Evolutionary conservation across 176 grass and related monocot genomes (phyloP), one percentile per base, ranked within the genome.

Genomic region (Phoenix dactylifera): DNA sequence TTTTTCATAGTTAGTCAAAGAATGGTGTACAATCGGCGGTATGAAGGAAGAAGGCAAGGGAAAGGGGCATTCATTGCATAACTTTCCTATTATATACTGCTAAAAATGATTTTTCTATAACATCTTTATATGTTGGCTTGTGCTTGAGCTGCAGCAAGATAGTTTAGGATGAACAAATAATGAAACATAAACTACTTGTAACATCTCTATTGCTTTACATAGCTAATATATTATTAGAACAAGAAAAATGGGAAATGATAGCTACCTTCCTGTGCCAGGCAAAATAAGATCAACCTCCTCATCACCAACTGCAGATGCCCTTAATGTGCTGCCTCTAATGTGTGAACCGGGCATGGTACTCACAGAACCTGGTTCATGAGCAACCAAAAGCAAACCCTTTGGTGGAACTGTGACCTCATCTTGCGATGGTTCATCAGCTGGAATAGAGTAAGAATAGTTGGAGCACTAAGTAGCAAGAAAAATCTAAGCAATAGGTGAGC

Each of bases 281-380:
- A 97, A 82, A 80, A 97, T 72, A 76, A 97, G 73, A 76, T 97
- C 93, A 10, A 97, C 87, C 81, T 97, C 93, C 76, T 92, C 84
- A 22, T 83, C 83, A 76, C 93, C 93, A 53, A 78, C 83, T 91
- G 87, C 83, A 50, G 93, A 85, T 67, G 84, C 87, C 66, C 93
- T 90, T 71, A 97, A 85, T 72, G 87, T 92, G 76, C 93, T 97
- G 56, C 93, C 93, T 87, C 93, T 82, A 57, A 97, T 97, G 73
- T 97, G 93, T 3, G 93, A 88, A 79, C 93, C 93, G 51, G 76
- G 83, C 49, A 85, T 68, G 52, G 73, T 81, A 60, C 61, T 82
- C 26, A 70, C 59, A 16, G 83, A 68, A 76, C 93, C 82, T 78
- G 93, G 93, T 72, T 97, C 93, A 67, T 97, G 81, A 76, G 87